Conservation (phyloP, 139 green algal genomes). For the Chlorella sp. region DNA sequence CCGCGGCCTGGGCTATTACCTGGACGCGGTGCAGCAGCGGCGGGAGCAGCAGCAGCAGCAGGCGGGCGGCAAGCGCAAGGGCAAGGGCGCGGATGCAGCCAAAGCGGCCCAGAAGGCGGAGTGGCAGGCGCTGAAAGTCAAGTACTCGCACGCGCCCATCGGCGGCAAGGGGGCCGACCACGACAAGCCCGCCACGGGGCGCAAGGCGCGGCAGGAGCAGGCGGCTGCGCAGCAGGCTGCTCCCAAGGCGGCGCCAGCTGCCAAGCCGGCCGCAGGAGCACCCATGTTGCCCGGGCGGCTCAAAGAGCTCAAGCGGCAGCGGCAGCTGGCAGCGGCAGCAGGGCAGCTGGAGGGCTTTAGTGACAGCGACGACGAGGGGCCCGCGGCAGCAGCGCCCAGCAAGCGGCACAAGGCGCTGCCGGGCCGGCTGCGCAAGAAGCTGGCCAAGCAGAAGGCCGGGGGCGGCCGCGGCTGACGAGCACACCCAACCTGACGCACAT, state of each 20-base stretch:
- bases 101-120: neutral
- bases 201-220: neutral
- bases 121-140: constrained; percentile 3
- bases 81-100: neutral
- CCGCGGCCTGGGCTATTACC: constrained; percentile 76
- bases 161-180: neutral
- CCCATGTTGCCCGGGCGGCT: constrained; percentile 21
- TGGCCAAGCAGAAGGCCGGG: constrained; percentile 41
- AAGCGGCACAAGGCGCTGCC: constrained; percentile 59
- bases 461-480: too few species aligned
- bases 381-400: neutral
- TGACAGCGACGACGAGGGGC: constrained; percentile 25
- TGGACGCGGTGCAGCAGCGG: constrained; percentile 30
- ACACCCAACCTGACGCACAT: neutral
- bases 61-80: neutral
- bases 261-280: neutral
- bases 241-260: neutral
- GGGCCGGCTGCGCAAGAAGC: constrained; percentile 75
- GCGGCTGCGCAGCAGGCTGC: neutral
- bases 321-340: neutral
- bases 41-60: constrained; percentile 17
- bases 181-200: neutral
- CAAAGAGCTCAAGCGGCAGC: constrained; percentile 33
- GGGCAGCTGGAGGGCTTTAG: neutral
- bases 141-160: constrained; percentile 21